These are phyloP conservation scores for Salvia rosmarinus DNA, from an alignment of 257 asterid genomes.

Conservation along the genomic window DNA sequence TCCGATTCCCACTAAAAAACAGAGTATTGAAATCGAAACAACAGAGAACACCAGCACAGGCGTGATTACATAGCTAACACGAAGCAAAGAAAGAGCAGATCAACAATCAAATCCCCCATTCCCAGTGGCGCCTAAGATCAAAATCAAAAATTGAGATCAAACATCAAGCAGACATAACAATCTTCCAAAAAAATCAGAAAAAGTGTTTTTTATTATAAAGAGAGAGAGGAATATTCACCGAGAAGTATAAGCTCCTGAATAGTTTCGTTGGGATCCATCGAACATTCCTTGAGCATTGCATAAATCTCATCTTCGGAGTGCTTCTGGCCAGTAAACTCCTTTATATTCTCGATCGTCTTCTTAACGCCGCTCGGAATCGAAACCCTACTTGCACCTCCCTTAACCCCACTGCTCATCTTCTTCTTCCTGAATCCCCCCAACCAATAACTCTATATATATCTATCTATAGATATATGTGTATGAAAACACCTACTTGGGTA, in stretches of 20 bases:
- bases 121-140: constrained; percentile 42
- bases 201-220: background rate
- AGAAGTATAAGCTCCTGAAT: constrained; percentile 79
- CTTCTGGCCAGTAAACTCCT: constrained; percentile 81
- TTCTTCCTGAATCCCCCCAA: constrained; percentile 37
- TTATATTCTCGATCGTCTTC: constrained; percentile 80
- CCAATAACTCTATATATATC: constrained; percentile 34
- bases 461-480: constrained; percentile 13
- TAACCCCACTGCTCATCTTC: constrained; percentile 73
- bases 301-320: constrained; percentile 94
- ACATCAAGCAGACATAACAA: background rate
- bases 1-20: constrained; percentile 3
- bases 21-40: constrained; percentile 21
- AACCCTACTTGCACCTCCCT: constrained; percentile 75
- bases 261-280: constrained; percentile 98
- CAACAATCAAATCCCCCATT: constrained; percentile 34
- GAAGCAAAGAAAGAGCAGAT: constrained; percentile 27
- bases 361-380: constrained; percentile 68
- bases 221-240: constrained; percentile 48
- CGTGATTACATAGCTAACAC: constrained; percentile 14
- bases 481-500: constrained; percentile 10
- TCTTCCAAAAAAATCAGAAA: background rate
- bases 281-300: constrained; percentile 84
- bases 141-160: constrained; percentile 41
- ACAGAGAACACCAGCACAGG: background rate